Conservation (phyloP, 306 rosid genomes). For the Cucumis cinereus region DNA sequence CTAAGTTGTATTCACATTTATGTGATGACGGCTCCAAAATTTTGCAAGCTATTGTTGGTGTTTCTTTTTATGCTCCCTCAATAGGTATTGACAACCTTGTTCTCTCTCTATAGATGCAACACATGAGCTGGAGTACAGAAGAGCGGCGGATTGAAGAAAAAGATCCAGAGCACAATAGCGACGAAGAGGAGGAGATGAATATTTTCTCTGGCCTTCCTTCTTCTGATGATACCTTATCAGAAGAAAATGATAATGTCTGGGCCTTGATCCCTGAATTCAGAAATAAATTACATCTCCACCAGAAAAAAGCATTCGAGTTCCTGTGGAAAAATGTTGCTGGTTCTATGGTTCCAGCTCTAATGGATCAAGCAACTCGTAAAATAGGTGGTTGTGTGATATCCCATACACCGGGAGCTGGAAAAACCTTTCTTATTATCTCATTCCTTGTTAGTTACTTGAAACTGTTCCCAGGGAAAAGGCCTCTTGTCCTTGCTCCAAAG, state of each 20-base stretch:
- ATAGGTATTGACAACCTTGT: conserved; percentile 11
- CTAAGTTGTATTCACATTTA: background rate
- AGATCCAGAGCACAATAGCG: conserved; percentile 21
- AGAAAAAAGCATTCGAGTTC: conserved; percentile 81
- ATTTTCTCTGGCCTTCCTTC: conserved; percentile 16
- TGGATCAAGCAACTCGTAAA: conserved; percentile 32
- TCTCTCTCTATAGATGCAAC: conserved; percentile 39
- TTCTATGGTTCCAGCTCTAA: conserved; percentile 39
- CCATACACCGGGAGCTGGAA: conserved; percentile 90
- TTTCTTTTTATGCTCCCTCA: background rate
- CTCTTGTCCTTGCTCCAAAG: conserved; percentile 78
- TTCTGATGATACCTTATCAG: conserved; percentile 25
- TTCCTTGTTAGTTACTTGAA: conserved; percentile 75
- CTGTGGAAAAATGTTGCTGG: conserved; percentile 78
- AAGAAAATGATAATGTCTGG: conserved; percentile 68
- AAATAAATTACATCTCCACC: conserved; percentile 48
- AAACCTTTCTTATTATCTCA: conserved; percentile 67
- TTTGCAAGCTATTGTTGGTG: background rate
- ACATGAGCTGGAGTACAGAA: conserved; percentile 32
- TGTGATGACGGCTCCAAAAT: background rate
- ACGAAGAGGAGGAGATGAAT: conserved; percentile 33
- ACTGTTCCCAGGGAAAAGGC: conserved; percentile 63
- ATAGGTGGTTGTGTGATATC: conserved; percentile 89
- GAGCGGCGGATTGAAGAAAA: conserved; percentile 32
- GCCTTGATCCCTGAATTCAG: conserved; percentile 35